Conservation (phyloP, 345 rosid species). For the Salix udensis region DNA sequence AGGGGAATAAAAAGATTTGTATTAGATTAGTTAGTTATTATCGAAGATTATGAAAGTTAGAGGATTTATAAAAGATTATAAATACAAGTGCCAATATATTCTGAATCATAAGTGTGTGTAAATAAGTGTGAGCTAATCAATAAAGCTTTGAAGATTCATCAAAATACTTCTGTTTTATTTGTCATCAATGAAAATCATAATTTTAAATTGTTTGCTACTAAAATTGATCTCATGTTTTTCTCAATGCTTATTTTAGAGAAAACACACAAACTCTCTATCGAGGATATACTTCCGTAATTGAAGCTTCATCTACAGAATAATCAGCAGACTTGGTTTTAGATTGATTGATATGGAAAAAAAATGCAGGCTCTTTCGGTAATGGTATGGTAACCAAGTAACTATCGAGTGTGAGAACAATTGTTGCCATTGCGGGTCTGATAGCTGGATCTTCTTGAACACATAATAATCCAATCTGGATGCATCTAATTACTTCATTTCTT, state of each 20-base stretch:
- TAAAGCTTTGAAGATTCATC: too few relatives aligned
- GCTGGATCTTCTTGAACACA: slow-evolving; percentile 63
- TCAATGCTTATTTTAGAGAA: neutral
- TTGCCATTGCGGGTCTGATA: slow-evolving; percentile 46
- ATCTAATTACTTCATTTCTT: slow-evolving; percentile 41
- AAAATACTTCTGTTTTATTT: too few relatives aligned
- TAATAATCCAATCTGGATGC: slow-evolving; percentile 50
- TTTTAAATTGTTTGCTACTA: neutral
- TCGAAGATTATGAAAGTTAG: too few relatives aligned
- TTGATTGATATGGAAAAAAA: slow-evolving; percentile 19
- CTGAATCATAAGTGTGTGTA: too few relatives aligned
- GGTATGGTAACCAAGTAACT: slow-evolving; percentile 38
- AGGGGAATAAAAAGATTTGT: too few relatives aligned
- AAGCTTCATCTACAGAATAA: slow-evolving; percentile 29
- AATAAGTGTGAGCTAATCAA: too few relatives aligned
- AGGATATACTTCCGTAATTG: slow-evolving; percentile 38
- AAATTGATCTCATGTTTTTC: neutral
- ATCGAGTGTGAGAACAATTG: slow-evolving; percentile 41
- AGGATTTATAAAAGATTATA: too few relatives aligned
- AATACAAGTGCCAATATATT: too few relatives aligned
- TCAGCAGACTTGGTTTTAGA: slow-evolving; percentile 22
- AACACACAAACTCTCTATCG: slow-evolving; percentile 9
- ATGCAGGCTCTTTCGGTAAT: slow-evolving; percentile 34
- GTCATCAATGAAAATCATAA: neutral
- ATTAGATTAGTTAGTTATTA: too few relatives aligned